Base-by-base conservation (phyloP, 208 protist genomes). In the Acanthamoeba lenticulata region DNA sequence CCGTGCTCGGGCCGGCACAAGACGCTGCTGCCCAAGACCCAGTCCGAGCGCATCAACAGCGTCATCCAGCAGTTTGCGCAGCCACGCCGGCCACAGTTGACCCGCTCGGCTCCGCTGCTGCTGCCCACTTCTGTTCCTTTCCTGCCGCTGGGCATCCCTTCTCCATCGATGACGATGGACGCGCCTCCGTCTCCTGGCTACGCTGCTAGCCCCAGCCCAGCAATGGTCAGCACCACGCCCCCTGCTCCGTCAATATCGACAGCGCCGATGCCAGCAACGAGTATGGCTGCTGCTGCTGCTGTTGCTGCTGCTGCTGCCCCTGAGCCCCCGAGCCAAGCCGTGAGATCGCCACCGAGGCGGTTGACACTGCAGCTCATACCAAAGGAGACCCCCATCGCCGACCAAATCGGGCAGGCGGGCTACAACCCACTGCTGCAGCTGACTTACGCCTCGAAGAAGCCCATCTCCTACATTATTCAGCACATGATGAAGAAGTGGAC, bases 401-500 rank as follows among this genome's bases (percentile, higher is more conserved):
- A 77, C 24, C 40, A 47, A n/a, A 74, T 92, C 27, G 29, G 55
- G 27, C 24, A 24, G 40, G 88, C 55, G 27, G 88, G 88, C n/a
- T 92, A 38, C 40, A 92, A 92, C 34, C 88, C 88, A 4, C 49
- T 92, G 47, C 88, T 92, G 5, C 88, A 92, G 57, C 45, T 92
- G n/a, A 92, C 88, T 21, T 92, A 49, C 40, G 0, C 88, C 5
- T 45, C 88, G 13, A 92, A 92, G 40, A 67, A 74, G 40, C 62
- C 88, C 17, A 92, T 92, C 40, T 92, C 88, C 27, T 92, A 77
- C 57, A 92, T 92, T 36, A 77, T 92, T 36, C 55, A 74, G 36
- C 88, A 92, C 62, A 92, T 92, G 60, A 67, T 47, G 62, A 92
- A 77, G 45, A 92, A 92, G 38, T 92, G 88, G 88, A 40, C 40